These are phyloP conservation scores for Boletus subparvulus DNA, from an alignment of 768 basidiomycete genomes.

Conservation along the genomic window DNA sequence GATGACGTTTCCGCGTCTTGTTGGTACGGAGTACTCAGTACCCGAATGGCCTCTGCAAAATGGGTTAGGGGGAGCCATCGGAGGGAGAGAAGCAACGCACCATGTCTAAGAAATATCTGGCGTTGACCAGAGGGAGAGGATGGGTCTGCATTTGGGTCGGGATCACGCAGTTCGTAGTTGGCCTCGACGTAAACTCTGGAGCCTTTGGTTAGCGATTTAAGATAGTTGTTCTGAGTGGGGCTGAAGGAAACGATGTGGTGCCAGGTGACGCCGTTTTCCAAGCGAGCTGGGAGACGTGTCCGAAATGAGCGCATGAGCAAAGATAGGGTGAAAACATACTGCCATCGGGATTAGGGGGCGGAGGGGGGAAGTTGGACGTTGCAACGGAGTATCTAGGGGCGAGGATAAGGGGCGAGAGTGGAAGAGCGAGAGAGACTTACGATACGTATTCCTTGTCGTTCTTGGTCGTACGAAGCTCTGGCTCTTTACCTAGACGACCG, in stretches of 20 bases:
- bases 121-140: slow-evolving; percentile 69
- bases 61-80: slow-evolving; percentile 4
- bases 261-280: slow-evolving; percentile 60
- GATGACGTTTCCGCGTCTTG: slow-evolving; percentile 20
- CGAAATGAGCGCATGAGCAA: not conserved
- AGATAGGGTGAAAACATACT: slow-evolving; percentile 40
- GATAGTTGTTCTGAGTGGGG: slow-evolving; percentile 57
- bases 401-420: not conserved
- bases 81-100: slow-evolving; percentile 37
- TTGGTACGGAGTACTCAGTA: slow-evolving; percentile 40
- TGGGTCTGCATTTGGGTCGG: slow-evolving; percentile 64
- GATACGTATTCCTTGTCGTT: slow-evolving; percentile 75
- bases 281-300: slow-evolving; percentile 44
- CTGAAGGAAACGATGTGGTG: slow-evolving; percentile 76
- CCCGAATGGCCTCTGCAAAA: slow-evolving; percentile 51
- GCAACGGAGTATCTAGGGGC: slow-evolving; percentile 69
- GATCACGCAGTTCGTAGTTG: slow-evolving; percentile 70
- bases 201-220: slow-evolving; percentile 67
- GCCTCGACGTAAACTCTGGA: slow-evolving; percentile 80
- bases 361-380: slow-evolving; percentile 61
- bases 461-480: slow-evolving; percentile 67
- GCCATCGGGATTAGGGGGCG: slow-evolving; percentile 59
- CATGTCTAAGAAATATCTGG: slow-evolving; percentile 81
- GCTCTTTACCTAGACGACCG: slow-evolving; percentile 69
- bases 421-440: slow-evolving; percentile 42